Base-by-base conservation (phyloP, 805 yeast species). In the Candida schatavii region DNA sequence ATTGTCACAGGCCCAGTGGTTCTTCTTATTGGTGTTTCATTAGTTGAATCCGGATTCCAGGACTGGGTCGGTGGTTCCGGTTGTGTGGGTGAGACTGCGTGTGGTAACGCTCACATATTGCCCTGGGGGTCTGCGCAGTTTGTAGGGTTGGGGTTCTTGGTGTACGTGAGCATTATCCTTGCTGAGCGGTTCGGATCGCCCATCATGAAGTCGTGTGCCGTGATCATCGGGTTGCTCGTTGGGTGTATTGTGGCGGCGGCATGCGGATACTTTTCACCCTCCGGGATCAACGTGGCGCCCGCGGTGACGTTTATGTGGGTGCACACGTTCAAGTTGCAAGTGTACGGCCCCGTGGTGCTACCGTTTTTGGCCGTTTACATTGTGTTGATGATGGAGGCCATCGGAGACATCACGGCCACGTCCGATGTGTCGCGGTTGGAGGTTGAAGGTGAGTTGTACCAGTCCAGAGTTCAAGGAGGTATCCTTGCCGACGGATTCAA, bases 181-280 rank as follows among this genome's bases (percentile, higher is more conserved):
- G 77, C 85, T 55, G 97, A 90, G 62, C 80, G 80, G 59, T 89
- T 85, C 75, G 97, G 97, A 21, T 80, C 97, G 17, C 97, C 97
- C 42, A 85, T 89, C 55, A 85, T 89, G 93, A 88, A 85, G 58
- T 85, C 95, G 2, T 88, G 96, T 75, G 93, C 97, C 1, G 96
- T 89, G 39, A 85, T 89, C 51, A 66, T 83, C 30, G 97, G 97
- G 28, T 70, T 89, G 44, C 66, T 90, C 21, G 80, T 87, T 28
- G 96, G 97, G 25, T 88, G 96, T 70, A 85, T 89, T 46, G 93
- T 89, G 37, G 96, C 93, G 28, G 95, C 95, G 45, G 96, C 91
- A 6, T 77, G 85, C 61, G 90, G 90, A 22, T 89, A 89, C 68
- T 89, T 88, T 58, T 74, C 75, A 47, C 65, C 70, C 40, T 54